Conservation (phyloP, 306 rosid genomes). For the Fragaria vesca region DNA sequence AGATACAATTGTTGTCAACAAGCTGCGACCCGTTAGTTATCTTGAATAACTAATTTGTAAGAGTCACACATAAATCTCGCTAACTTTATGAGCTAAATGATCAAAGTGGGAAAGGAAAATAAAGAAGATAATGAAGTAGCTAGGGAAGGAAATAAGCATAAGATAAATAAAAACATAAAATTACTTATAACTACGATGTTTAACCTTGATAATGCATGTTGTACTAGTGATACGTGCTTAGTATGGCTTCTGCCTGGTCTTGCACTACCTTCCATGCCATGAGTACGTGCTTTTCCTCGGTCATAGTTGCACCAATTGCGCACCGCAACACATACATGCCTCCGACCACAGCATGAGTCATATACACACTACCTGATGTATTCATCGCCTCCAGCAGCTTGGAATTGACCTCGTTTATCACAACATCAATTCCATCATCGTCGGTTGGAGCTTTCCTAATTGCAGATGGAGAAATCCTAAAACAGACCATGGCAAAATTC, state of each 20-base stretch:
- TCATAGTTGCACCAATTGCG: conserved; percentile 44
- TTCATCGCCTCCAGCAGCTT: conserved; percentile 45
- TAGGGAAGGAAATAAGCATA: too few species aligned
- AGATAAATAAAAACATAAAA: too few species aligned
- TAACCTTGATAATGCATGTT: too few species aligned
- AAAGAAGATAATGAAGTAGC: too few species aligned
- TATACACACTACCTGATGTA: conserved; percentile 27
- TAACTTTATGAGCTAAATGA: too few species aligned
- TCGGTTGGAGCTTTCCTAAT: not conserved
- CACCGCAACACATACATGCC: conserved; percentile 35
- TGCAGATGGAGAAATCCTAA: conserved; percentile 11
- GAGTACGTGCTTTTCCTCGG: conserved; percentile 43
- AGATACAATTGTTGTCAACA: too few species aligned
- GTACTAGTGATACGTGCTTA: not conserved
- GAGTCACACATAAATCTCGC: too few species aligned
- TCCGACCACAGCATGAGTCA: conserved; percentile 41
- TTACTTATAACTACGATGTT: too few species aligned
- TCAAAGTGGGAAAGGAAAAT: too few species aligned
- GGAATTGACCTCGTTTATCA: conserved; percentile 23
- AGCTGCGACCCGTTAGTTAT: too few species aligned
- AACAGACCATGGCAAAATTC: conserved; percentile 31
- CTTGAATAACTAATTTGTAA: too few species aligned
- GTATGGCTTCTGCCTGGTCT: conserved; percentile 25
- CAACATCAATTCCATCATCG: not conserved
- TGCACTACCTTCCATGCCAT: conserved; percentile 52